Conservation (phyloP, 1,139 yeast species). For the Suhomyces kunorum region DNA sequence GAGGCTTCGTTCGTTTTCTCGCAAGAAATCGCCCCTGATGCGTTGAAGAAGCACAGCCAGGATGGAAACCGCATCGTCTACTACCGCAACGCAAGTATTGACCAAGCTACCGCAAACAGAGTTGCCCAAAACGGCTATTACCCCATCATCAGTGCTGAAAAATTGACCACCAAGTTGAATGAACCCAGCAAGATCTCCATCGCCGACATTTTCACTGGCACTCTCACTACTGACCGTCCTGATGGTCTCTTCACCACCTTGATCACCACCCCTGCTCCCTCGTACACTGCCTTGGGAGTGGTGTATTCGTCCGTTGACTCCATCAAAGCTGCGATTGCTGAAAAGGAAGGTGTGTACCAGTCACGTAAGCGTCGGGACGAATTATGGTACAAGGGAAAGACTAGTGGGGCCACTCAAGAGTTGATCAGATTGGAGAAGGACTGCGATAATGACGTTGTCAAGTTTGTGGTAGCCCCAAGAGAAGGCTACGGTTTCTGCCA, state of each 20-base stretch:
- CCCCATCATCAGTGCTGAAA: conserved; percentile 46
- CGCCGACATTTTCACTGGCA: conserved; percentile 53
- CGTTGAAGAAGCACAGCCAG: conserved; percentile 24
- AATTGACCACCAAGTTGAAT: conserved; percentile 46
- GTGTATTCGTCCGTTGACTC: conserved; percentile 89
- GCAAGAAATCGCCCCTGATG: conserved; percentile 18
- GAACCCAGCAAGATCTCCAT: conserved; percentile 42
- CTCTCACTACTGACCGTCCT: conserved; percentile 74
- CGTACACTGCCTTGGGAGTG: conserved; percentile 69
- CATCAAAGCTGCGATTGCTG: conserved; percentile 75
- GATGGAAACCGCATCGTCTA: conserved; percentile 50
- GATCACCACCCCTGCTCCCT: conserved; percentile 64
- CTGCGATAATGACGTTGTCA: conserved; percentile 90
- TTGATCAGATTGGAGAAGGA: conserved; percentile 68
- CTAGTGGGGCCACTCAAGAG: conserved; percentile 91
- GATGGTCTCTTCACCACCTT: conserved; percentile 87
- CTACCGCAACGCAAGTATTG: conserved; percentile 22
- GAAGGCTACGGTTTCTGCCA: conserved; percentile 91
- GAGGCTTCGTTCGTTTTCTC: conserved; percentile 28
- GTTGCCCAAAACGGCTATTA: conserved; percentile 43
- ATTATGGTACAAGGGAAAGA: conserved; percentile 94
- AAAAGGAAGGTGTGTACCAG: conserved; percentile 88
- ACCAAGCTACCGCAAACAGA: conserved; percentile 30
- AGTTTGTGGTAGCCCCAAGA: conserved; percentile 77
- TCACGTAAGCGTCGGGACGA: conserved; percentile 81